Conservation (phyloP, 2,329 filamentous ascomycete genomes). For the Calycina herbarum region DNA sequence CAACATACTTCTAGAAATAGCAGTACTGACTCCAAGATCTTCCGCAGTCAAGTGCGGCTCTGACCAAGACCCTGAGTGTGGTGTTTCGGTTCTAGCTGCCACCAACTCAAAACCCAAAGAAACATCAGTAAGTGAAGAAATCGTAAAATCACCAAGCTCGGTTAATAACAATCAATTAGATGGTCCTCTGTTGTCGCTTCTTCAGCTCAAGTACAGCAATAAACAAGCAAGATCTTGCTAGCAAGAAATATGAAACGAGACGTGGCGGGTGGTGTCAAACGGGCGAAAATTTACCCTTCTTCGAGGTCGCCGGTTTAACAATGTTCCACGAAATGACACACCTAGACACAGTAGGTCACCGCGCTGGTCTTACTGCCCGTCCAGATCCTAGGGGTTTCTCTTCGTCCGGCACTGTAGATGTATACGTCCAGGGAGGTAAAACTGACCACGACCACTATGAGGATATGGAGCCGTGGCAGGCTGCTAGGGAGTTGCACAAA, state of each 20-base stretch:
- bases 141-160: not conserved
- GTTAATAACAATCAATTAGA: not conserved
- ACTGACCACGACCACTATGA: not conserved
- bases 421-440: not conserved
- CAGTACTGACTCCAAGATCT: too few relatives aligned
- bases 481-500: not conserved
- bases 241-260: not conserved
- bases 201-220: not conserved
- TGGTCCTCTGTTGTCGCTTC: not conserved
- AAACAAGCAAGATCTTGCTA: not conserved
- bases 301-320: not conserved
- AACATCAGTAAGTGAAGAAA: not conserved
- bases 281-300: not conserved
- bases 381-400: not conserved
- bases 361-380: not conserved
- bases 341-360: not conserved
- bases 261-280: not conserved
- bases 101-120: not conserved
- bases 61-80: not conserved
- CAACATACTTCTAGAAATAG: too few relatives aligned
- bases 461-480: not conserved
- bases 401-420: not conserved
- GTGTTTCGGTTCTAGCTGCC: not conserved
- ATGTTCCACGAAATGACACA: not conserved
- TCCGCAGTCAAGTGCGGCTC: not conserved